Evolutionary conservation across 495 filamentous ascomycete genomes (phyloP).

Genomic region (Pyrenula aspistea): DNA sequence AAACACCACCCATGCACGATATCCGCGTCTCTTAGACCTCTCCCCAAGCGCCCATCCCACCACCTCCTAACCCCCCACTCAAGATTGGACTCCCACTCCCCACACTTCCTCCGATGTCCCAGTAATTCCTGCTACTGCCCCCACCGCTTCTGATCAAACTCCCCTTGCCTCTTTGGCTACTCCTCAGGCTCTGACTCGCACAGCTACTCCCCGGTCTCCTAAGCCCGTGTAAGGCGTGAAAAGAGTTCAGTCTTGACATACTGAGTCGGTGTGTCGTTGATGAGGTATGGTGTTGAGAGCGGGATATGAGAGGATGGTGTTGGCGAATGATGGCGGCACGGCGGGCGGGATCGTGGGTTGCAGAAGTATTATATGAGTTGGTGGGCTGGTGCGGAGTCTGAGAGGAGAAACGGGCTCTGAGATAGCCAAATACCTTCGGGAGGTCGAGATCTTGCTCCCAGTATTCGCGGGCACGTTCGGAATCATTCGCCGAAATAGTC

Average conservation of each 20-base stretch:
- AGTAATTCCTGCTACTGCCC: constrained; percentile 64
- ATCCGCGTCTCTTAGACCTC: constrained; percentile 42
- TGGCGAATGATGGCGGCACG: constrained; percentile 74
- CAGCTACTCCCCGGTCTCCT: constrained; percentile 55
- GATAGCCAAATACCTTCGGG: constrained; percentile 76
- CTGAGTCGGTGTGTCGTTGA: constrained; percentile 40
- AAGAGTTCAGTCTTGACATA: constrained; percentile 30
- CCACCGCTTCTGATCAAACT: constrained; percentile 26
- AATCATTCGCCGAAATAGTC: constrained; percentile 14
- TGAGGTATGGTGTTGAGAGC: constrained; percentile 30
- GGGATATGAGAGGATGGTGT: constrained; percentile 71
- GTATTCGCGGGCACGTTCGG: constrained; percentile 44
- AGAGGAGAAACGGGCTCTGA: constrained; percentile 59
- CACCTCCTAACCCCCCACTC: constrained; percentile 33
- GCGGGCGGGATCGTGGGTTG: constrained; percentile 52
- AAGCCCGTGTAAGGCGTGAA: constrained; percentile 23
- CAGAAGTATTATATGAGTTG: constrained; percentile 19
- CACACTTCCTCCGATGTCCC: constrained; percentile 74
- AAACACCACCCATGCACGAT: too few relatives aligned
- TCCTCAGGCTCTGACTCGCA: constrained; percentile 67
- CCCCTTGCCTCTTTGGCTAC: constrained; percentile 33
- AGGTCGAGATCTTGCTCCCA: constrained; percentile 85
- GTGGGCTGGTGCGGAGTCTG: constrained; percentile 13
- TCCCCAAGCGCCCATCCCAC: constrained; percentile 61
- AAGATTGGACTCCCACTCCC: constrained; percentile 60